phyloP scores from a whole-genome alignment of 306 rosid genomes.

The Fragaria ananassa region DNA sequence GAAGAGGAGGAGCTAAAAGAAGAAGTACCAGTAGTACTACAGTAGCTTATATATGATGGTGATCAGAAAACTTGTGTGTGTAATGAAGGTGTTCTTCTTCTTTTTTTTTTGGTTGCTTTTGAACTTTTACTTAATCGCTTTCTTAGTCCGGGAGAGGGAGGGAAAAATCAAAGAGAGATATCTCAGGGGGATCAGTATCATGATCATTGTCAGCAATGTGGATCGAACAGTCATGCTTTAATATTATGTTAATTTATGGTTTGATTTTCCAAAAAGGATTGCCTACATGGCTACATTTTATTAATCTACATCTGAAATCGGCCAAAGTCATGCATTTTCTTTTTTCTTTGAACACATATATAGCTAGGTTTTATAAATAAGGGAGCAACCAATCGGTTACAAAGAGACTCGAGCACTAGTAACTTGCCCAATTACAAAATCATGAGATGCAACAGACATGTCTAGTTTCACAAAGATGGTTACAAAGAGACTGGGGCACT shows the following conservation, averaged over 20 bases:
- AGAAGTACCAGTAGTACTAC: conserved; percentile 19
- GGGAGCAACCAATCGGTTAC: neutral
- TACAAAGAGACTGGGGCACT: no score
- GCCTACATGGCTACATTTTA: conserved; percentile 14
- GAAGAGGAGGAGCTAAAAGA: neutral
- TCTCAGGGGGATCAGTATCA: conserved; percentile 39
- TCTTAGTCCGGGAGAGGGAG: conserved; percentile 29
- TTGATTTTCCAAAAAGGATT: conserved; percentile 38
- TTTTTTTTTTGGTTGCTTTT: neutral
- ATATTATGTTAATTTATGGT: conserved; percentile 50
- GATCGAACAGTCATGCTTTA: conserved; percentile 41
- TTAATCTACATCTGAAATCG: conserved; percentile 16
- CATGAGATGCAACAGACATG: neutral
- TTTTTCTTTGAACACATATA: neutral
- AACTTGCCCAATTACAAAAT: neutral
- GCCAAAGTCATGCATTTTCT: neutral
- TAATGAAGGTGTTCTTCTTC: conserved; percentile 23
- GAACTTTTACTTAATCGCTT: conserved; percentile 35
- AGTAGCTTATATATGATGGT: conserved; percentile 26
- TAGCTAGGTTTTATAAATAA: neutral
- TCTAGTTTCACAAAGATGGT: neutral
- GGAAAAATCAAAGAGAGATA: conserved; percentile 25
- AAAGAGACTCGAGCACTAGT: neutral
- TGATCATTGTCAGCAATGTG: conserved; percentile 41
- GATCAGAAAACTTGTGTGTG: conserved; percentile 62